Conservation (phyloP, 176 grass and related monocot species). For the Rhipidocladum racemiflorum region DNA sequence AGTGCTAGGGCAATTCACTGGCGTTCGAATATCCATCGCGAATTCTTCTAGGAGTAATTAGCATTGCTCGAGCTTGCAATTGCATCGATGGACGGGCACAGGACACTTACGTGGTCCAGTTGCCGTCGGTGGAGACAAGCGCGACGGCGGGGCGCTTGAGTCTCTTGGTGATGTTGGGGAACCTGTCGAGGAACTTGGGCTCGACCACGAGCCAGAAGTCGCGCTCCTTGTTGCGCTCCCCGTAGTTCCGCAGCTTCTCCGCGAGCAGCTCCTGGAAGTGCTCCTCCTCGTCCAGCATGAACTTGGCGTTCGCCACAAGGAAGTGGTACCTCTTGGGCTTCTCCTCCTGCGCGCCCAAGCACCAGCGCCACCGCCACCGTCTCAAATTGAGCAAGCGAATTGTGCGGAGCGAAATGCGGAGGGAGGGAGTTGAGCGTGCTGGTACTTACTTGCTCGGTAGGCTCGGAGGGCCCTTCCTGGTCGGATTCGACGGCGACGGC, state of each 20-base stretch:
- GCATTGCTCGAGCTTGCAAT: background rate
- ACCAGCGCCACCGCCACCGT: background rate
- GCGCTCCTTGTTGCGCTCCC: slow-evolving; percentile 64
- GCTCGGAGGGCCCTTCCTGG: slow-evolving; percentile 44
- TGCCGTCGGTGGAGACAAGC: slow-evolving; percentile 76
- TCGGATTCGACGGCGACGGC: slow-evolving; percentile 63
- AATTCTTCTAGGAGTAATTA: background rate
- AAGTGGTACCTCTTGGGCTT: slow-evolving; percentile 73
- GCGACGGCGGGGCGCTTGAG: slow-evolving; percentile 79
- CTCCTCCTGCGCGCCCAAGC: slow-evolving; percentile 35
- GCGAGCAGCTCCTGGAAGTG: slow-evolving; percentile 91
- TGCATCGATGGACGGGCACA: background rate
- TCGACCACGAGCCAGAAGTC: slow-evolving; percentile 96
- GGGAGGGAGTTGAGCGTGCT: background rate
- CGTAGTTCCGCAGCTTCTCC: slow-evolving; percentile 59
- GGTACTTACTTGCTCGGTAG: slow-evolving; percentile 44
- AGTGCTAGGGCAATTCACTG: background rate
- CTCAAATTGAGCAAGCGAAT: background rate
- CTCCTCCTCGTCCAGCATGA: slow-evolving; percentile 98
- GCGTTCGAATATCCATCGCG: background rate
- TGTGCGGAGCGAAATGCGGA: background rate
- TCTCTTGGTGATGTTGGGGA: slow-evolving; percentile 69
- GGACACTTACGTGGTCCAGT: slow-evolving; percentile 82
- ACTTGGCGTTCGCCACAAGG: slow-evolving; percentile 89
- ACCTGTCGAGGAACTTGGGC: slow-evolving; percentile 86